These are phyloP conservation scores for Heimioporus sp. DNA, from an alignment of 768 basidiomycete genomes.

Conservation along the genomic window DNA sequence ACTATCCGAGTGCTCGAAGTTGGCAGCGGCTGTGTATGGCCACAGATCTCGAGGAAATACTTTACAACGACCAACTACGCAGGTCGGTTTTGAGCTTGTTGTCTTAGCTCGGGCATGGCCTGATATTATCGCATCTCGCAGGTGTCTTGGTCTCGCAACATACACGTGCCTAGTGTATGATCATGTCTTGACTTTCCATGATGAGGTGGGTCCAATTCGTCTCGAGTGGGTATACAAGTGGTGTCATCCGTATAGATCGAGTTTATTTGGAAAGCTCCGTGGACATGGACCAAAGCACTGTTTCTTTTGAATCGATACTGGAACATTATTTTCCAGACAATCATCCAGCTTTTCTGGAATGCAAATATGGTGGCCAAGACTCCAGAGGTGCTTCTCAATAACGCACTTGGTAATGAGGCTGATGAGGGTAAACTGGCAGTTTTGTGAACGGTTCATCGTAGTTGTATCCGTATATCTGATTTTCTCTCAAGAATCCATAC, in stretches of 20 bases:
- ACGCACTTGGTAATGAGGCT: background rate
- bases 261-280: constrained; percentile 16
- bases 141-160: constrained; percentile 7
- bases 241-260: constrained; percentile 1
- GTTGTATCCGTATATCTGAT: background rate
- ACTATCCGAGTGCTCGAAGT: no score
- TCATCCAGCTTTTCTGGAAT: constrained; percentile 3
- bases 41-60: background rate
- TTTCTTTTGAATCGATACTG: constrained; percentile 19
- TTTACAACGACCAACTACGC: background rate
- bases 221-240: background rate
- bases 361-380: constrained; percentile 1
- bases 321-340: constrained; percentile 11
- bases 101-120: background rate
- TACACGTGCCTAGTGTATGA: constrained; percentile 15
- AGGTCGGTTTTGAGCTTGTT: background rate
- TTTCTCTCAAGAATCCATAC: constrained; percentile 10
- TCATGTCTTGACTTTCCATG: constrained; percentile 11
- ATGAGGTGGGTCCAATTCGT: constrained; percentile 9
- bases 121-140: background rate
- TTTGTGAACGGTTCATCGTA: constrained; percentile 1
- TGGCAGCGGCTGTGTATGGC: no score
- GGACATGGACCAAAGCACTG: constrained; percentile 5
- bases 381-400: background rate
- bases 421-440: background rate